Conservation (phyloP, 2,329 filamentous ascomycete species). For the Fusarium nygamai region DNA sequence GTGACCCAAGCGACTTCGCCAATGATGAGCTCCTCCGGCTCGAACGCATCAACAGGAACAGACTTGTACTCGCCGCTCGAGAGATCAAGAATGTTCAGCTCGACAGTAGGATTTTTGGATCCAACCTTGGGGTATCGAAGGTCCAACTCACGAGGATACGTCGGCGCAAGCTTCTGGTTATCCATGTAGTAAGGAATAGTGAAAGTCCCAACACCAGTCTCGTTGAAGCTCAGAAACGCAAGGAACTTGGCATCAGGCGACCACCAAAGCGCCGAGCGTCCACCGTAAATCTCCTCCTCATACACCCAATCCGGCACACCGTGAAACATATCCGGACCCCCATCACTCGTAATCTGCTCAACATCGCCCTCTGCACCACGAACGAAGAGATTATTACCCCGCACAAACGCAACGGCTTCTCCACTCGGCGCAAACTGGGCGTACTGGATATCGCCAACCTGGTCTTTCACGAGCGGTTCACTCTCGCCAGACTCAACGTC, state of each 20-base stretch:
- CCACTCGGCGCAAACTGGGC: constrained; percentile 68
- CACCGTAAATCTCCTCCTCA: constrained; percentile 70
- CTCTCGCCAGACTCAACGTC: constrained; percentile 67
- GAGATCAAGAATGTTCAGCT: constrained; percentile 67
- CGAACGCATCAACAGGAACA: constrained; percentile 66
- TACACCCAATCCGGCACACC: constrained; percentile 84
- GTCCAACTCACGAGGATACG: constrained; percentile 70
- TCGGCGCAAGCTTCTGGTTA: constrained; percentile 63
- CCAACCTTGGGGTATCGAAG: constrained; percentile 76
- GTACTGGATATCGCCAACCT: constrained; percentile 73
- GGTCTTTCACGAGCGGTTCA: constrained; percentile 65
- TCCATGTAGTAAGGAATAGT: constrained; percentile 75
- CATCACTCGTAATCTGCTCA: constrained; percentile 67
- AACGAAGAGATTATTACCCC: constrained; percentile 72
- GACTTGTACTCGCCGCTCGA: constrained; percentile 55
- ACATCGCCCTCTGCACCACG: constrained; percentile 57
- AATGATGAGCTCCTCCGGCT: constrained; percentile 69
- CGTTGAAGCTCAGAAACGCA: constrained; percentile 89
- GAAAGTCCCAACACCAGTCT: constrained; percentile 74
- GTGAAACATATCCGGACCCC: constrained; percentile 70
- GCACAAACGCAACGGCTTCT: constrained; percentile 72
- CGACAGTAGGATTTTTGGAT: constrained; percentile 72
- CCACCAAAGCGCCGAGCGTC: constrained; percentile 90
- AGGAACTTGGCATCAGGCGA: constrained; percentile 86
- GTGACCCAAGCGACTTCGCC: constrained; percentile 76